Percentiles rank a stretch among this genome's conserved stretches.
These are phyloP conservation scores for Apiotrichum veenhuisii DNA, from an alignment of 1,284 basidiomycete genomes.

Conservation along the genomic window DNA sequence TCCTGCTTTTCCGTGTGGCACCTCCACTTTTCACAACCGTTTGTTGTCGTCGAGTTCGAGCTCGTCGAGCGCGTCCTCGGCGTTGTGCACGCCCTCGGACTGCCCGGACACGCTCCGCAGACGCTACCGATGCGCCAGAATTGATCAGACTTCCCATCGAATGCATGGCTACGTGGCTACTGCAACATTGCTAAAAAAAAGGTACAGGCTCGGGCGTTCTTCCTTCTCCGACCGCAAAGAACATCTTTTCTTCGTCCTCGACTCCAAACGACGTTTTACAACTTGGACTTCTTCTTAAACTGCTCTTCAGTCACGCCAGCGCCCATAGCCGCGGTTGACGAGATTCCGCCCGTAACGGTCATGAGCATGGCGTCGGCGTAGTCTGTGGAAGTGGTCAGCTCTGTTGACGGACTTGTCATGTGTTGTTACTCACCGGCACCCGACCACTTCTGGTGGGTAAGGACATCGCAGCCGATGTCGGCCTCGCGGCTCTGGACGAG, in stretches of 20 bases:
- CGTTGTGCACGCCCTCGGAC: too few species aligned
- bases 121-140: neutral
- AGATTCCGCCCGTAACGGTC: conserved; percentile 90
- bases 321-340: conserved; percentile 94
- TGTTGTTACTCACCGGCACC: too few species aligned
- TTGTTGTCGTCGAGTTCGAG: neutral
- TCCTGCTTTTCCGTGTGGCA: too few species aligned
- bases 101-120: too few species aligned
- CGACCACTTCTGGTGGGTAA: conserved; percentile 73
- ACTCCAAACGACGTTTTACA: conserved; percentile 5
- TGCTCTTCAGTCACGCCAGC: conserved; percentile 88
- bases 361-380: conserved; percentile 88
- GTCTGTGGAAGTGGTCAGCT: conserved; percentile 62
- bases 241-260: too few species aligned
- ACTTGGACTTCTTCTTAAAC: conserved; percentile 53
- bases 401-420: too few species aligned
- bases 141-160: neutral
- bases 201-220: neutral
- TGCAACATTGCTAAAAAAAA: conserved; percentile 4
- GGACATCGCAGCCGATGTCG: conserved; percentile 84
- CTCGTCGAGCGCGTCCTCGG: too few species aligned
- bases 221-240: neutral
- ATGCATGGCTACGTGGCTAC: conserved; percentile 1
- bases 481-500: conserved; percentile 70
- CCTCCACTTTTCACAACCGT: too few species aligned